Conservation (phyloP, 345 rosid species). For the Trapa bicornis region DNA sequence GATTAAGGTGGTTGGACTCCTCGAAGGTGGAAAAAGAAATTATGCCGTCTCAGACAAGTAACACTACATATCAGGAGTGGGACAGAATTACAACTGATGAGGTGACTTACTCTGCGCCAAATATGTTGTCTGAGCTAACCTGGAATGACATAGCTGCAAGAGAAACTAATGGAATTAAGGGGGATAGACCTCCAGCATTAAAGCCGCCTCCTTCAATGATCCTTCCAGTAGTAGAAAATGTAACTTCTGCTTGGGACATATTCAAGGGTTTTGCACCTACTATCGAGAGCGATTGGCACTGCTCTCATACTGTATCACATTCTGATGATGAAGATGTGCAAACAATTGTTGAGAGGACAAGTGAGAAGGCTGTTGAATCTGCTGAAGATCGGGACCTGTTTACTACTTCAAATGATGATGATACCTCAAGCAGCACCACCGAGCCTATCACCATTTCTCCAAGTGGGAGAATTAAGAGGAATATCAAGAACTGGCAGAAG, state of each 20-base stretch:
- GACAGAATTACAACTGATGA: not conserved
- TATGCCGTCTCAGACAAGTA: not conserved
- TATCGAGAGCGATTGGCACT: not conserved
- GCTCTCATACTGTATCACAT: not conserved
- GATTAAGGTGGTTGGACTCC: constrained; percentile 12
- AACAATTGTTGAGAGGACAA: not conserved
- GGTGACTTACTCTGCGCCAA: not conserved
- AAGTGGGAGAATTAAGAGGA: constrained; percentile 13
- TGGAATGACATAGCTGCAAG: not conserved
- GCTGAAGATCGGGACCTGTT: constrained; percentile 1
- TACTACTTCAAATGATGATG: constrained; percentile 6
- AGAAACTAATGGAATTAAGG: constrained; percentile 13
- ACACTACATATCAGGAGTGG: not conserved
- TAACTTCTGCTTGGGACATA: constrained; percentile 21
- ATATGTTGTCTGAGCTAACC: not conserved
- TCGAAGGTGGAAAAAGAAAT: constrained; percentile 3
- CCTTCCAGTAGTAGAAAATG: constrained; percentile 13
- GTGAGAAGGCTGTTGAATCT: not conserved
- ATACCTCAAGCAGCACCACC: constrained; percentile 3
- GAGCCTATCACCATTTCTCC: constrained; percentile 11
- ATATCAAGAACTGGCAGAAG: constrained; percentile 18
- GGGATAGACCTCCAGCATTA: constrained; percentile 19
- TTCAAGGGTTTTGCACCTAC: constrained; percentile 16
- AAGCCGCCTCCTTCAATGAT: constrained; percentile 19
- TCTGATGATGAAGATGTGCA: constrained; percentile 1